Conservation (phyloP, 2,329 filamentous ascomycete genomes). For the Aspergillus sclerotialis region DNA sequence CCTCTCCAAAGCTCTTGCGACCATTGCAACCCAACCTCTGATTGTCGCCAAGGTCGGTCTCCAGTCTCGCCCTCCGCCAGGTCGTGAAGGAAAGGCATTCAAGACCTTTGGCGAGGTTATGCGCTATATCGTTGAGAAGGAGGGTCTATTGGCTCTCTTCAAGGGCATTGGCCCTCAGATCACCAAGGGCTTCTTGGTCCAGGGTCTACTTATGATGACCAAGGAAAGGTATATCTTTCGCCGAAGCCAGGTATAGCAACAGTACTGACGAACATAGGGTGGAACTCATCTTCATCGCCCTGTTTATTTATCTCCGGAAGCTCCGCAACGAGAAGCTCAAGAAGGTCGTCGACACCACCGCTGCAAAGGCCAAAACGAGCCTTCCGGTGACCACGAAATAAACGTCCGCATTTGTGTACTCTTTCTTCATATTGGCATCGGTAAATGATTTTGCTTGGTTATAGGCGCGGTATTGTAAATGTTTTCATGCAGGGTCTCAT, state of each 20-base stretch:
- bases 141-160: slow-evolving; percentile 78
- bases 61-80: slow-evolving; percentile 83
- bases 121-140: slow-evolving; percentile 83
- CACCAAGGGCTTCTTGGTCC: slow-evolving; percentile 83
- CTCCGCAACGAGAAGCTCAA: slow-evolving; percentile 63
- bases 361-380: slow-evolving; percentile 53
- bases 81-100: slow-evolving; percentile 82
- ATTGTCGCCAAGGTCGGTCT: slow-evolving; percentile 97
- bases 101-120: slow-evolving; percentile 92
- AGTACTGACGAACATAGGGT: slow-evolving; percentile 49
- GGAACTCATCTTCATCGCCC: slow-evolving; percentile 77
- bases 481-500: slow-evolving; percentile 4
- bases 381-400: slow-evolving; percentile 44
- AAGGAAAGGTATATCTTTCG: slow-evolving; percentile 69
- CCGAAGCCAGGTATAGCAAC: neutral
- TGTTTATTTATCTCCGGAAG: slow-evolving; percentile 73
- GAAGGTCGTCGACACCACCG: slow-evolving; percentile 58
- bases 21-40: slow-evolving; percentile 84
- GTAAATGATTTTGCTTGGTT: neutral
- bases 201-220: slow-evolving; percentile 97
- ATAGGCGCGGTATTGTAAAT: neutral
- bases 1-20: slow-evolving; percentile 86
- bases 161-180: slow-evolving; percentile 96
- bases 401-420: slow-evolving; percentile 5
- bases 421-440: slow-evolving; percentile 6